phyloP scores from a whole-genome alignment of 345 rosid species.

The Tarenaya hassleriana region DNA sequence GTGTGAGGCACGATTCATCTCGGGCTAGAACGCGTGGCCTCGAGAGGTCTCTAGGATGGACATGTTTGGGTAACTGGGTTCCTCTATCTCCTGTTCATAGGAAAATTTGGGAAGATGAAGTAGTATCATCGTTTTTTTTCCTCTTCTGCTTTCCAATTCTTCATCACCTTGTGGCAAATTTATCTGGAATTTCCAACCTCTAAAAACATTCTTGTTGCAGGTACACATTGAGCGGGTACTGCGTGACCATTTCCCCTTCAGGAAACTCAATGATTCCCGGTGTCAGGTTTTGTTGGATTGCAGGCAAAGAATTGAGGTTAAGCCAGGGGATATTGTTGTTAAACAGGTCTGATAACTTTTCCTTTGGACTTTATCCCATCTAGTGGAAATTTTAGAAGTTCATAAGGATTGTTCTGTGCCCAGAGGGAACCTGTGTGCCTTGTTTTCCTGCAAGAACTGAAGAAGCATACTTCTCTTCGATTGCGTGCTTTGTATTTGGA shows the following conservation, averaged over 20 bases:
- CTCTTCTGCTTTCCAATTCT: slow-evolving; percentile 2
- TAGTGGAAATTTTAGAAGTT: no score
- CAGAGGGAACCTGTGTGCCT: no score
- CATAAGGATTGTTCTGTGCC: no score
- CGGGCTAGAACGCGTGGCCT: slow-evolving; percentile 89
- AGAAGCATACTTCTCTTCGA: slow-evolving; percentile 13
- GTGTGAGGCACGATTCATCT: slow-evolving; percentile 80
- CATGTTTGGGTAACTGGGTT: slow-evolving; percentile 76
- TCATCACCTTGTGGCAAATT: neutral
- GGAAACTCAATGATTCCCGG: slow-evolving; percentile 87
- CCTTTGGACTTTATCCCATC: no score
- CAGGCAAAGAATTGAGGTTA: slow-evolving; percentile 92
- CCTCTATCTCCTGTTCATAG: slow-evolving; percentile 82
- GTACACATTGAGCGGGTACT: slow-evolving; percentile 85
- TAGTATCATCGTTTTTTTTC: slow-evolving; percentile 32
- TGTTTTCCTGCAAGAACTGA: no score
- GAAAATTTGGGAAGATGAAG: slow-evolving; percentile 99
- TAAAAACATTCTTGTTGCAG: slow-evolving; percentile 37
- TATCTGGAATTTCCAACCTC: slow-evolving; percentile 9
- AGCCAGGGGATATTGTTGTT: slow-evolving; percentile 86
- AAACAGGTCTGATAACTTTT: no score
- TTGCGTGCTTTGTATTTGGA: no score
- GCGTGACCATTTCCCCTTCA: slow-evolving; percentile 95
- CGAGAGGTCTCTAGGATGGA: slow-evolving; percentile 84
- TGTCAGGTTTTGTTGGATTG: slow-evolving; percentile 94